Evolutionary conservation across 1,284 basidiomycete genomes (phyloP).

Genomic region (Ganoderma meredithae): DNA sequence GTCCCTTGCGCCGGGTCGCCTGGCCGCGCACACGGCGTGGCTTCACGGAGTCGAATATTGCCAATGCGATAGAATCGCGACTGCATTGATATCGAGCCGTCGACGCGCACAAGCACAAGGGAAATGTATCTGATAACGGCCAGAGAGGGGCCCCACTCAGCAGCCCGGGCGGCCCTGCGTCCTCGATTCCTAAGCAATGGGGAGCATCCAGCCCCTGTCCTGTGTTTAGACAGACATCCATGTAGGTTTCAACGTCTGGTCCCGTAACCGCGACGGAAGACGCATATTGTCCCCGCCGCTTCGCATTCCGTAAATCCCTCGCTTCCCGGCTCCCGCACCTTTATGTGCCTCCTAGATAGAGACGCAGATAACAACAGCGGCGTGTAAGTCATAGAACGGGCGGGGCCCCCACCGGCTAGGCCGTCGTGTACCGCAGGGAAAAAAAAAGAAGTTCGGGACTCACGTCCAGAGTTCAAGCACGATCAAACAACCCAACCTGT

Average conservation of each 20-base stretch:
- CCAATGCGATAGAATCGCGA: constrained; percentile 8
- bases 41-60: constrained; percentile 12
- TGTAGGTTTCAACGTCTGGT: constrained; percentile 6
- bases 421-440: constrained; percentile 22
- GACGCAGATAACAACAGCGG: constrained; percentile 11
- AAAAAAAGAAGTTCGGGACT: constrained; percentile 11
- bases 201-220: constrained; percentile 1
- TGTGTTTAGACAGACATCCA: constrained; percentile 2
- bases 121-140: constrained; percentile 13
- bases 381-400: constrained; percentile 20
- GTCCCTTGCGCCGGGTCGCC: background rate
- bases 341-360: background rate
- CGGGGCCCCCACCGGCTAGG: constrained; percentile 1
- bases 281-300: constrained; percentile 8
- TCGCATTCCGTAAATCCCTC: constrained; percentile 15
- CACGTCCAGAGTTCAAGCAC: constrained; percentile 13
- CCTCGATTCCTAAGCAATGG: constrained; percentile 9
- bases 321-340: background rate
- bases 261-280: constrained; percentile 3
- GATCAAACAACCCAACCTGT: constrained; percentile 4
- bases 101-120: background rate
- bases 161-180: constrained; percentile 3
- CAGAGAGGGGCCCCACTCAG: constrained; percentile 11
- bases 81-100: constrained; percentile 11
- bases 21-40: constrained; percentile 8